Evolutionary conservation across 345 rosid species (phyloP).

Genomic region (Syzygium grande): DNA sequence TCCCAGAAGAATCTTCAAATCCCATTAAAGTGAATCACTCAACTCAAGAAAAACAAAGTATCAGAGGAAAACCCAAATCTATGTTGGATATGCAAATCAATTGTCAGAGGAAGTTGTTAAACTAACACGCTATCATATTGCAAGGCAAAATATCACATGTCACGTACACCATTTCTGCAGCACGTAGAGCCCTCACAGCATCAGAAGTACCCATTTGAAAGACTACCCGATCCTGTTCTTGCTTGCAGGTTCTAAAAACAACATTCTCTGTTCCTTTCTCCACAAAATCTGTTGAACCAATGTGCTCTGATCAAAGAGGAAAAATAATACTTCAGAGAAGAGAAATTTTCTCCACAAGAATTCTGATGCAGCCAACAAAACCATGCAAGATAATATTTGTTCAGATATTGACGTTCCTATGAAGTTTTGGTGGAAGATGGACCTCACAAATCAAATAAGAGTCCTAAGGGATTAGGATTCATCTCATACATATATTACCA

Average conservation of each 20-base stretch:
- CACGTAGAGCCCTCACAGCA: conserved; percentile 81
- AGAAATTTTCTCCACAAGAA: not conserved
- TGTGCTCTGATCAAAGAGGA: conserved; percentile 28
- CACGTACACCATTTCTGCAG: conserved; percentile 77
- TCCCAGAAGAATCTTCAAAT: not conserved
- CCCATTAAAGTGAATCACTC: not conserved
- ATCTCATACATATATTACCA: not conserved
- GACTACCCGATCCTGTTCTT: conserved; percentile 56
- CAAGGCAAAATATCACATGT: not conserved
- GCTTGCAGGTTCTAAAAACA: conserved; percentile 71
- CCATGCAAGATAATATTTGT: not conserved
- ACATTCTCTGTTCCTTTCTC: conserved; percentile 80
- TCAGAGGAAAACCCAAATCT: not conserved
- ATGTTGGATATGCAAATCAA: not conserved
- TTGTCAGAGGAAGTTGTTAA: not conserved
- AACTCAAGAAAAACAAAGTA: not conserved
- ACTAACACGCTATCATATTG: not conserved
- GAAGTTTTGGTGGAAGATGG: not conserved
- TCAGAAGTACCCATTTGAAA: conserved; percentile 94
- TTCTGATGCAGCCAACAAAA: not conserved
- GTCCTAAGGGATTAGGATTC: not conserved
- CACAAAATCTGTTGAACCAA: conserved; percentile 66
- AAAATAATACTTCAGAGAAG: not conserved
- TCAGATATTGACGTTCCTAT: not conserved
- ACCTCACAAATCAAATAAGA: not conserved